Evolutionary conservation across 2,329 filamentous ascomycete species (phyloP), one percentile per base, ranked within the genome.

Genomic region (Fragosphaeria purpurea): DNA sequence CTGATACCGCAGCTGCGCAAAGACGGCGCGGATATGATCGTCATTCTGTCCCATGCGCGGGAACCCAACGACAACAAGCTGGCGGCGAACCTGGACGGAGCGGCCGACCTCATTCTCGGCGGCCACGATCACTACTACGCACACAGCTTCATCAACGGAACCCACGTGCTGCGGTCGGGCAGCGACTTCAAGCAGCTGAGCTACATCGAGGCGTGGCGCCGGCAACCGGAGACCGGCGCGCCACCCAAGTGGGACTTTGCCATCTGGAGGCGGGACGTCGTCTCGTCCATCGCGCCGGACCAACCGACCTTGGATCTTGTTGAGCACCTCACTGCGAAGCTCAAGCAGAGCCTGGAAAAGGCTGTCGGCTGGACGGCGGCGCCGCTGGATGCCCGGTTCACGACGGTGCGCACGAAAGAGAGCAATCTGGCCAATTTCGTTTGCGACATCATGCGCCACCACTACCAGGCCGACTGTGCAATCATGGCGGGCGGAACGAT

Each of bases 151-250:
- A 76, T 93, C 64, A 89, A 90, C 54, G 84, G 83, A 7, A 86
- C 80, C 0, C 89, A 95, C 60, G 79, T 95, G 3, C 71, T 96
- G n/a, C 80, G 90, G 2, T 94, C 87, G 0, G 89, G 90, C 0
- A 88, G 83, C 13, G 90, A 96, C 64, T 96, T 95, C 69, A 94
- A 93, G 67, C 86, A 96, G 63, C 71, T 95, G 37, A 93, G 86
- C 62, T 95, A 95, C 62, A 77, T 96, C 48, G 87, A 95, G 64
- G 85, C 80, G 1, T 79, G 86, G 58, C 74, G 79, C 30, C 80
- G 76, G 55, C 22, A 22, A 22, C 51, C 63, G 1, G 34, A 71
- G 65, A n/a, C 70, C 61, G 59, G 62, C 12, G 56, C 63, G 11
- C 22, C 22, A 22, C 47, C 37, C 30, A 12, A 62, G 60, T 95